Evolutionary conservation across 495 filamentous ascomycete genomes (phyloP).

Genomic region (Ramalina peruviana): DNA sequence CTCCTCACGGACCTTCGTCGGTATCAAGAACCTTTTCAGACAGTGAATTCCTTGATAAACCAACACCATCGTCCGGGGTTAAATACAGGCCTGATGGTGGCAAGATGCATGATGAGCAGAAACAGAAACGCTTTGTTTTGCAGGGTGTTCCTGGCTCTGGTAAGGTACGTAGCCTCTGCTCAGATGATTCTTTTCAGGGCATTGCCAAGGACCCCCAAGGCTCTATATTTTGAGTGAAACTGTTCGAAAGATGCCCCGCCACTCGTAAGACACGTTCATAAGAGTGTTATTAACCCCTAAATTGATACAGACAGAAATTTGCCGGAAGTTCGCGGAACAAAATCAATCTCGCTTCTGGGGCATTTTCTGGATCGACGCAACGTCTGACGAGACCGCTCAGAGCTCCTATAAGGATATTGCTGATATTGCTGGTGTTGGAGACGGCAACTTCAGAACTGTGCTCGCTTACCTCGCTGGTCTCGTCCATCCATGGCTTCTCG

Average conservation of each 20-base stretch:
- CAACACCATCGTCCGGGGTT: too few species aligned
- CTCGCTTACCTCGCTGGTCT: conserved; percentile 15
- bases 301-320: conserved; percentile 20
- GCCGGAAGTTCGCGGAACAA: conserved; percentile 23
- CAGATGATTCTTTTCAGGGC: too few species aligned
- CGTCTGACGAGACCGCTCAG: conserved; percentile 14
- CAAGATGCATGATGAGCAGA: too few species aligned
- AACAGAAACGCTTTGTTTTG: conserved; percentile 22
- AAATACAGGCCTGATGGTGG: too few species aligned
- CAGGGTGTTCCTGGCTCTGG: conserved; percentile 24
- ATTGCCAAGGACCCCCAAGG: too few species aligned
- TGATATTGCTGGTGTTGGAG: conserved; percentile 16
- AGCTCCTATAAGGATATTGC: conserved; percentile 19
- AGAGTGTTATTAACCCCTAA: too few species aligned
- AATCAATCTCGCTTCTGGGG: conserved; percentile 22
- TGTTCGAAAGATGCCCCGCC: too few species aligned
- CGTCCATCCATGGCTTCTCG: conserved; percentile 13
- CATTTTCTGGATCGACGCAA: conserved; percentile 22
- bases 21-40: background rate
- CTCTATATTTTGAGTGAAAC: too few species aligned
- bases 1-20: too few species aligned
- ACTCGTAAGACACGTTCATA: too few species aligned
- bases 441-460: conserved; percentile 7
- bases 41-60: background rate
- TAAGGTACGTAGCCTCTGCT: background rate